Conservation (phyloP, 2,329 filamentous ascomycete genomes). For the Cordyceps tenuipes region DNA sequence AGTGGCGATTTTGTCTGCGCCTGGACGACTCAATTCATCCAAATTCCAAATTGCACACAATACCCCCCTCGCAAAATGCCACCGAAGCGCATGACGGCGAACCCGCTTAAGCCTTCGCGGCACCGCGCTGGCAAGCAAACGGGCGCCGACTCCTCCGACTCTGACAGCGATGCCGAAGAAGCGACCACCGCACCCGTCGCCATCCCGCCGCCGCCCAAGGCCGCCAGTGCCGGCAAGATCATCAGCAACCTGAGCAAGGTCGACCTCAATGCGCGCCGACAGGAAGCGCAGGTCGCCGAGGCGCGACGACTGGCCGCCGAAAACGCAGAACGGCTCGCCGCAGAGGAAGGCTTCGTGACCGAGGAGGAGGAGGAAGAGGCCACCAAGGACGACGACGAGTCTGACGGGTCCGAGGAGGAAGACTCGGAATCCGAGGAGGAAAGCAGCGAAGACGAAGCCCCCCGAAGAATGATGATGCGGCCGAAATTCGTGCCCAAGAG, state of each 20-base stretch:
- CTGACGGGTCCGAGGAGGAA: constrained; percentile 31
- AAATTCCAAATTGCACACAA: not conserved
- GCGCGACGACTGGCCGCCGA: constrained; percentile 38
- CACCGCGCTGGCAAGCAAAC: constrained; percentile 77
- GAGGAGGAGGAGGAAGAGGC: constrained; percentile 36
- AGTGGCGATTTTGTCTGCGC: constrained; percentile 1
- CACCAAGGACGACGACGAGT: constrained; percentile 13
- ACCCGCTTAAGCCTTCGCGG: constrained; percentile 70
- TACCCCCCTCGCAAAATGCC: constrained; percentile 38
- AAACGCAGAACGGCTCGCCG: constrained; percentile 42
- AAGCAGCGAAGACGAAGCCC: constrained; percentile 49
- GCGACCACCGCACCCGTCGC: constrained; percentile 19
- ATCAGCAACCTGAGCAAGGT: constrained; percentile 45
- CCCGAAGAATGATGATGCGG: constrained; percentile 49
- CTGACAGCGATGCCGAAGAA: constrained; percentile 38
- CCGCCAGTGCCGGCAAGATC: constrained; percentile 47
- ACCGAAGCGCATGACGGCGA: constrained; percentile 86
- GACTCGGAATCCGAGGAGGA: constrained; percentile 31
- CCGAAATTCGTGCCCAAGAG: constrained; percentile 57
- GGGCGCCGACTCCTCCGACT: constrained; percentile 46
- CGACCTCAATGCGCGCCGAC: constrained; percentile 40
- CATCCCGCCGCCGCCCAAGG: constrained; percentile 49
- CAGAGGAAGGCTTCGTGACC: constrained; percentile 56
- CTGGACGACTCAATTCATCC: not conserved
- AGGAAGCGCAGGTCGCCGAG: constrained; percentile 39